Evolutionary conservation across 352 stramenopile genomes (phyloP).

Genomic region (Blastocystis sp.): DNA sequence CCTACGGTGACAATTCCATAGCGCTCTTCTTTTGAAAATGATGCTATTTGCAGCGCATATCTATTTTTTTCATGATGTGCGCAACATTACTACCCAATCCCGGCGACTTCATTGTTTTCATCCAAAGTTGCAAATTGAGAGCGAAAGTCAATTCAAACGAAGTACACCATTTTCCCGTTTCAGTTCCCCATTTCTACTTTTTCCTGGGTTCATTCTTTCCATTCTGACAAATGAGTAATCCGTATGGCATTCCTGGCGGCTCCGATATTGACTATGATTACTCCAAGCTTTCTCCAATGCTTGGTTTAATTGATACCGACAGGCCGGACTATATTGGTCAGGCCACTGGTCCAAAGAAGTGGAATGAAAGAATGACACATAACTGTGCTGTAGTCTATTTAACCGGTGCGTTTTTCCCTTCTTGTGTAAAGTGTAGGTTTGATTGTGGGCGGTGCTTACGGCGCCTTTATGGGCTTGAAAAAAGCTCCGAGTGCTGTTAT

Average conservation of each 20-base stretch:
- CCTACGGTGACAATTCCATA: slow-evolving; percentile 22
- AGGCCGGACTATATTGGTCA: slow-evolving; percentile 10
- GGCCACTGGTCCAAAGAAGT: background rate
- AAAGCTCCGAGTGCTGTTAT: slow-evolving; percentile 20
- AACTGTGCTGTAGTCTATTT: slow-evolving; percentile 29
- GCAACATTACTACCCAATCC: too few relatives aligned
- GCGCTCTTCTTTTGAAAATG: background rate
- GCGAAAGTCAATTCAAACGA: too few relatives aligned
- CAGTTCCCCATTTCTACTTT: background rate
- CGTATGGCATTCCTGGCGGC: background rate
- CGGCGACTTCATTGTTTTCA: too few relatives aligned
- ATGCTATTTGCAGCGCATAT: too few relatives aligned
- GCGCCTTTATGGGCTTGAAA: background rate
- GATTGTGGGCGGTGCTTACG: background rate
- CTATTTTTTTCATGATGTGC: too few relatives aligned
- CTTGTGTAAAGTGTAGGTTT: background rate
- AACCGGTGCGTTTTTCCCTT: background rate
- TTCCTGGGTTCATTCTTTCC: background rate
- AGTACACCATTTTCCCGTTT: slow-evolving; percentile 4
- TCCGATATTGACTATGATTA: slow-evolving; percentile 6
- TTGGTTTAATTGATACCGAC: slow-evolving; percentile 49
- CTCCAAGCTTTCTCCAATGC: slow-evolving; percentile 55
- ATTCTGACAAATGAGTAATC: slow-evolving; percentile 11
- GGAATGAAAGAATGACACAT: background rate
- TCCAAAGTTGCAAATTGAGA: too few relatives aligned